Evolutionary conservation across 106 monocot genomes (phyloP).

Genomic region (Alisma plantagoaquatica): DNA sequence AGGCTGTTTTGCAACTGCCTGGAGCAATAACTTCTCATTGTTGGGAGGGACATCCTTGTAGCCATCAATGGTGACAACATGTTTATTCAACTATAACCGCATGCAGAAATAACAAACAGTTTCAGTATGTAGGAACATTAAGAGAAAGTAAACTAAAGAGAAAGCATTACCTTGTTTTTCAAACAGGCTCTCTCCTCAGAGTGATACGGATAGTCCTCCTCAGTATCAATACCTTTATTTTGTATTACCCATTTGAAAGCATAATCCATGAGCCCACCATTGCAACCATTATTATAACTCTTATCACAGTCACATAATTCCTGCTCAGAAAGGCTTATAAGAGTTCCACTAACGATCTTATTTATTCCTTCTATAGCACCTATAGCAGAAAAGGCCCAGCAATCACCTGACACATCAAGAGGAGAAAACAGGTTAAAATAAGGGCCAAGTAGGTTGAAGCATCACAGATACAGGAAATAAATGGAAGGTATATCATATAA

Average conservation of each 20-base stretch:
- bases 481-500: no score
- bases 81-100: slow-evolving; percentile 36
- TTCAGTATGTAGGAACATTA: not conserved
- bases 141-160: not conserved
- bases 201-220: slow-evolving; percentile 85
- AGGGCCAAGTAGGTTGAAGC: no score
- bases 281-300: slow-evolving; percentile 71
- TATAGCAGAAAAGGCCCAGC: slow-evolving; percentile 97
- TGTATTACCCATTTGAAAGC: slow-evolving; percentile 80
- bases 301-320: slow-evolving; percentile 87
- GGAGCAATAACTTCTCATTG: slow-evolving; percentile 59
- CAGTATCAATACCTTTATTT: slow-evolving; percentile 81
- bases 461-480: no score
- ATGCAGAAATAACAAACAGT: not conserved
- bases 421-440: no score
- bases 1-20: slow-evolving; percentile 86
- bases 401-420: no score
- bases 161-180: slow-evolving; percentile 58
- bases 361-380: slow-evolving; percentile 99
- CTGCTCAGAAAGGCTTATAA: slow-evolving; percentile 94
- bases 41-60: slow-evolving; percentile 73
- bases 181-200: slow-evolving; percentile 37
- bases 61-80: slow-evolving; percentile 84
- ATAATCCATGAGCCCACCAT: slow-evolving; percentile 95
- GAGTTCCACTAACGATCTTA: slow-evolving; percentile 72